phyloP scores from a whole-genome alignment of 129 eudicot species.

The Lactuca sativa region DNA sequence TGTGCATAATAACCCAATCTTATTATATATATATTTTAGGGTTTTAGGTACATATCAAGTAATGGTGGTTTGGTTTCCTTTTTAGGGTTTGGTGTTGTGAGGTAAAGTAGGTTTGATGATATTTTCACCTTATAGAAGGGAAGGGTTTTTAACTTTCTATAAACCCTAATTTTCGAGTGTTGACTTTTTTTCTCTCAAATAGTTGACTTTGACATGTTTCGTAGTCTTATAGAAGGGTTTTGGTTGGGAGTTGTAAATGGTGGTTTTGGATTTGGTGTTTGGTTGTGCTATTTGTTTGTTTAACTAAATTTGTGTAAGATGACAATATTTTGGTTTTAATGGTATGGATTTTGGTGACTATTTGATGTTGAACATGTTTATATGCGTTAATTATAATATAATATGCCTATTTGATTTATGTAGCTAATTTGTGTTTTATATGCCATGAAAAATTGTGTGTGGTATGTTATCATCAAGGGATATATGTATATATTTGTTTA shows the following conservation, averaged over 20 bases:
- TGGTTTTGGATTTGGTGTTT: constrained; percentile 25
- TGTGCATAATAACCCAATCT: constrained; percentile 16
- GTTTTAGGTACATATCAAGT: constrained; percentile 25
- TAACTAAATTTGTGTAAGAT: constrained; percentile 19
- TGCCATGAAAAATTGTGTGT: no score
- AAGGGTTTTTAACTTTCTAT: constrained; percentile 19
- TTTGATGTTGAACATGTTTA: no score
- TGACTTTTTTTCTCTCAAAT: neutral
- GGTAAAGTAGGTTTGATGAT: constrained; percentile 25
- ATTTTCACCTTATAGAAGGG: constrained; percentile 17
- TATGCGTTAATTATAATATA: no score
- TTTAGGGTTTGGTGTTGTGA: constrained; percentile 23
- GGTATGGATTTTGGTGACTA: neutral
- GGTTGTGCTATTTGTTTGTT: constrained; percentile 23
- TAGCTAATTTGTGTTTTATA: no score
- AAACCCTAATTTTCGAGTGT: constrained; percentile 16
- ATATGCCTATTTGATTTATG: no score
- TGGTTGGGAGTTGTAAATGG: constrained; percentile 37
- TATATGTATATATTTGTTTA: no score
- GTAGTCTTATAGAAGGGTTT: neutral
- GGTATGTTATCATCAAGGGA: no score
- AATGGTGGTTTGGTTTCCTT: neutral
- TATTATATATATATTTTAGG: constrained; percentile 20
- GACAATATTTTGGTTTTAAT: constrained; percentile 1
- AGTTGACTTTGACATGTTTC: neutral